Conservation (phyloP, 202 grass and related monocot species). For the Carex sylvatica region DNA sequence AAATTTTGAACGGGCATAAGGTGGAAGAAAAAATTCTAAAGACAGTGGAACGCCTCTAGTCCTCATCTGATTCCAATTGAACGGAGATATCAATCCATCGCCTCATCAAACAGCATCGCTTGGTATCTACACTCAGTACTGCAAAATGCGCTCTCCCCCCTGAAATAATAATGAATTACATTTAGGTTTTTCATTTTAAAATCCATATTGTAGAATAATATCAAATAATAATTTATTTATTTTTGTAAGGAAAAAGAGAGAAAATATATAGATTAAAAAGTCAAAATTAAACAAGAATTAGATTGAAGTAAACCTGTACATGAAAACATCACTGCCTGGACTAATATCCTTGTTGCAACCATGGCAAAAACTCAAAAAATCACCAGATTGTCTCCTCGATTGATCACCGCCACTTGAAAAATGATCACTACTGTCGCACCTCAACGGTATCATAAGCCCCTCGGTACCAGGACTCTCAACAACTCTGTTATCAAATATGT, state of each 20-base stretch:
- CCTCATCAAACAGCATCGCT: slow-evolving; percentile 48
- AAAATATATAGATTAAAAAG: background rate
- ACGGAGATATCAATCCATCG: slow-evolving; percentile 13
- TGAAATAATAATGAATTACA: slow-evolving; percentile 29
- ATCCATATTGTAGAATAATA: background rate
- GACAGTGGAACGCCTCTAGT: background rate
- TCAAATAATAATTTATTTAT: background rate
- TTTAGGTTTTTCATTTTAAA: background rate
- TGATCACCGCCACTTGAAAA: background rate
- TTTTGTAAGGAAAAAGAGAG: background rate
- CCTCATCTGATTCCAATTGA: background rate
- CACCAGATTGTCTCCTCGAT: background rate
- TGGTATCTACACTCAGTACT: slow-evolving; percentile 55
- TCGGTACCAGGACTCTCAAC: slow-evolving; percentile 32
- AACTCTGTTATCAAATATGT: slow-evolving; percentile 58
- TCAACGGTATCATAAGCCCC: slow-evolving; percentile 7
- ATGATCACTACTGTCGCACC: slow-evolving; percentile 10
- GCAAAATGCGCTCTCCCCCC: slow-evolving; percentile 65
- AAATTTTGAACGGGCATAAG: slow-evolving; percentile 20
- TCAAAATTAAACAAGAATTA: slow-evolving; percentile 13
- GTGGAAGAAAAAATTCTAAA: background rate
- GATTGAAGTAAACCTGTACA: slow-evolving; percentile 44
- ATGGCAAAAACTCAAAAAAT: slow-evolving; percentile 50
- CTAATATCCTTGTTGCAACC: slow-evolving; percentile 59
- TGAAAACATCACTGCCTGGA: slow-evolving; percentile 56